phyloP scores from a whole-genome alignment of 2,329 filamentous ascomycete species.

The Calonectria hongkongensis region DNA sequence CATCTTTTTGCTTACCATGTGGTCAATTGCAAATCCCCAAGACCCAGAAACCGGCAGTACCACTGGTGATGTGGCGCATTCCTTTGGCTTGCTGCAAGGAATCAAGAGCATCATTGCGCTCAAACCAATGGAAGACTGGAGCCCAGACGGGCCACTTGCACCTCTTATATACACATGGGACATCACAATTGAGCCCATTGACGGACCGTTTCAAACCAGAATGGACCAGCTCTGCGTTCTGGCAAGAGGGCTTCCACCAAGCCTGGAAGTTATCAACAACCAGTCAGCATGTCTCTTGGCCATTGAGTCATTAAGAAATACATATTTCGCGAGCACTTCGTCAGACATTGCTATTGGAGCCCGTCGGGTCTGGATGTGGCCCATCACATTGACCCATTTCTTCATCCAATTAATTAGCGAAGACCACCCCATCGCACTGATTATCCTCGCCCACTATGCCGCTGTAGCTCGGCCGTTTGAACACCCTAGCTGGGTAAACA shows the following conservation, averaged over 20 bases:
- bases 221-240: constrained; percentile 38
- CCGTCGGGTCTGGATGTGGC: constrained; percentile 42
- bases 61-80: constrained; percentile 29
- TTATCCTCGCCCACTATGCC: constrained; percentile 42
- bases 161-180: constrained; percentile 24
- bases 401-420: constrained; percentile 38
- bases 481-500: not conserved
- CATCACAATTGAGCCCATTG: not conserved
- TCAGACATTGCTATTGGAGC: not conserved
- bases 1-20: constrained; percentile 40
- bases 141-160: constrained; percentile 33
- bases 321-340: not conserved
- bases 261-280: constrained; percentile 39
- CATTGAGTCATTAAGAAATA: constrained; percentile 39
- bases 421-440: constrained; percentile 40
- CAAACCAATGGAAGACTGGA: constrained; percentile 39
- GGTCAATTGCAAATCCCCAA: constrained; percentile 7
- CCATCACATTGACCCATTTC: constrained; percentile 36
- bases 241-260: constrained; percentile 31
- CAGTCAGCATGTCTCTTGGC: constrained; percentile 40
- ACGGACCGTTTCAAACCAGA: constrained; percentile 38
- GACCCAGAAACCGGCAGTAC: not conserved
- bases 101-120: constrained; percentile 38
- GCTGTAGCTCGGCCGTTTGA: constrained; percentile 3
- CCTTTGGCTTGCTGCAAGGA: constrained; percentile 40